phyloP scores from a whole-genome alignment of 2,329 filamentous ascomycete genomes.

The Epichloe typhina region DNA sequence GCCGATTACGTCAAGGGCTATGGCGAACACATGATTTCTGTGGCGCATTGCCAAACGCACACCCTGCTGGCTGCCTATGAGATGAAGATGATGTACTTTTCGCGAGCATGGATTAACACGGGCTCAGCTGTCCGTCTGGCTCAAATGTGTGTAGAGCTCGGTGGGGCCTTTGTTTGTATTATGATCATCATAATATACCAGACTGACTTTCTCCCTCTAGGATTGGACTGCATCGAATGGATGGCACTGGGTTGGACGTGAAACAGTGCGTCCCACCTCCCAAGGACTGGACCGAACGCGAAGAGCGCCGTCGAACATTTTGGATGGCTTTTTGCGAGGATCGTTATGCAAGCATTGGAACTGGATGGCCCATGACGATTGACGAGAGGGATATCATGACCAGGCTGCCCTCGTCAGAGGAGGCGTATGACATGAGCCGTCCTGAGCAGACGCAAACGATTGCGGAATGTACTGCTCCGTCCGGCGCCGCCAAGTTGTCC shows the following conservation, averaged over 20 bases:
- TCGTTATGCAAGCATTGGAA: conserved; percentile 88
- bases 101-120: conserved; percentile 85
- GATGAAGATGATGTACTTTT: conserved; percentile 97
- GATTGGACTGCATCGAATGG: conserved; percentile 82
- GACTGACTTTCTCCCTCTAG: conserved; percentile 34
- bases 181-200: not conserved
- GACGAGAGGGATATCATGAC: conserved; percentile 88
- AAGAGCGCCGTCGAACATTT: conserved; percentile 83
- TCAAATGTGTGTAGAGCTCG: conserved; percentile 52
- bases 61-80: conserved; percentile 70
- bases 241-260: conserved; percentile 71
- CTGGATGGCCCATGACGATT: conserved; percentile 90
- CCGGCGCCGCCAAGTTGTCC: conserved; percentile 62
- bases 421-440: conserved; percentile 70
- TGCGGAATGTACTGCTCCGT: conserved; percentile 52
- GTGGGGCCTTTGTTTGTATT: not conserved
- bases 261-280: conserved; percentile 82
- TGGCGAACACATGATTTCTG: conserved; percentile 75
- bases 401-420: conserved; percentile 70
- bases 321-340: conserved; percentile 91
- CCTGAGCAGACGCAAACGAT: conserved; percentile 60
- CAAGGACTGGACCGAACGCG: conserved; percentile 85
- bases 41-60: conserved; percentile 80
- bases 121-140: conserved; percentile 68
- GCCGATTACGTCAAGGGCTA: conserved; percentile 84